Evolutionary conservation across 75 land plant species (phyloP).

Genomic region (Sequoiadendron giganteum): DNA sequence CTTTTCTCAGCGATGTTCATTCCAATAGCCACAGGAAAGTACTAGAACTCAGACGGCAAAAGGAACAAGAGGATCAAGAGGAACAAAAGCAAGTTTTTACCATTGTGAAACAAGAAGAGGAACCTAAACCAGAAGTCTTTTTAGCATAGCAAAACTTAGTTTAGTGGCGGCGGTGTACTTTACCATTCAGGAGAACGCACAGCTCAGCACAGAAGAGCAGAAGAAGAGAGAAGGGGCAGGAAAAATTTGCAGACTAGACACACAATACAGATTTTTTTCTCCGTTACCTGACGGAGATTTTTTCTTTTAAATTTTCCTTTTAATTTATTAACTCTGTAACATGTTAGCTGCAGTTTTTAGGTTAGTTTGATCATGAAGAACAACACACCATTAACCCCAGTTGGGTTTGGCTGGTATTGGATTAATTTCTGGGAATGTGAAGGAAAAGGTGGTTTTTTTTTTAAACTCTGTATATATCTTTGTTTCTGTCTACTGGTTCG

Average conservation of each 20-base stretch:
- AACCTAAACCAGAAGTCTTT: neutral
- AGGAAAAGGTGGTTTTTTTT: constrained; percentile 7
- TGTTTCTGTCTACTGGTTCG: neutral
- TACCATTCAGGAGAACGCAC: neutral
- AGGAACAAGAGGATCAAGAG: constrained; percentile 9
- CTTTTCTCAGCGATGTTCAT: constrained; percentile 61
- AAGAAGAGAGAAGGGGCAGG: neutral
- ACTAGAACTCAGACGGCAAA: constrained; percentile 72
- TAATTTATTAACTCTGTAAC: constrained; percentile 6
- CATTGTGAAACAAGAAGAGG: neutral
- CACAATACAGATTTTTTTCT: neutral
- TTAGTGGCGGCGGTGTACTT: neutral
- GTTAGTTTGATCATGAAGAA: neutral
- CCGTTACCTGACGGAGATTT: neutral
- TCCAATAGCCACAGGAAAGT: constrained; percentile 90
- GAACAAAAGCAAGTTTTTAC: neutral
- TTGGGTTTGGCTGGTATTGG: constrained; percentile 11
- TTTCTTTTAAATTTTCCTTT: neutral
- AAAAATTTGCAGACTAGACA: neutral
- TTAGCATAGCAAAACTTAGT: neutral
- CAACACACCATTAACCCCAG: constrained; percentile 1
- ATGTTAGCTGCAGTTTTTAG: neutral
- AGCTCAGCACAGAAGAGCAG: neutral
- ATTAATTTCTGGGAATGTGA: constrained; percentile 6
- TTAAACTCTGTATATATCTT: neutral